Percentiles rank a stretch among this genome's conserved stretches.
Conservation (phyloP, 2,329 filamentous ascomycete genomes). For the Camptophora hylomeconis region DNA sequence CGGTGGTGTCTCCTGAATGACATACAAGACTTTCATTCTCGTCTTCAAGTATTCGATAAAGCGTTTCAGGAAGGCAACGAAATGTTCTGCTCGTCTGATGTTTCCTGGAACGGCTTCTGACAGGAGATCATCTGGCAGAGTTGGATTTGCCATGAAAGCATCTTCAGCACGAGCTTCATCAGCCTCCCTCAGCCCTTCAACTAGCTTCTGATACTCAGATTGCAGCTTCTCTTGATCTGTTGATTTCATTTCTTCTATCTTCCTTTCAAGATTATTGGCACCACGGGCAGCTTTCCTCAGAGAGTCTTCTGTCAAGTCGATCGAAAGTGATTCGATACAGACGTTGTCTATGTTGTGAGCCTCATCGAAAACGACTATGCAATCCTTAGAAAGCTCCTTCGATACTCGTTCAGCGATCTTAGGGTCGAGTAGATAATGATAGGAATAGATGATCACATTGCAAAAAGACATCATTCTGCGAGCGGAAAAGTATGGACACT, state of each 20-base stretch:
- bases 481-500: conserved; percentile 94
- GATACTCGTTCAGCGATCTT: conserved; percentile 96
- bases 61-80: conserved; percentile 83
- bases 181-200: conserved; percentile 76
- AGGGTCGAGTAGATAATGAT: conserved; percentile 93
- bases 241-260: conserved; percentile 88
- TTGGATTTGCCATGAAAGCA: conserved; percentile 93
- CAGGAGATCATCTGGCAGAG: conserved; percentile 80
- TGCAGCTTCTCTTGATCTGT: conserved; percentile 90
- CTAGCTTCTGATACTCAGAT: conserved; percentile 87
- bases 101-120: conserved; percentile 96
- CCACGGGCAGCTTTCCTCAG: conserved; percentile 80
- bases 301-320: conserved; percentile 92
- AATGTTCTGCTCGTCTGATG: conserved; percentile 89
- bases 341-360: conserved; percentile 99
- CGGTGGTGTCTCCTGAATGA: conserved; percentile 90
- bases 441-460: conserved; percentile 99
- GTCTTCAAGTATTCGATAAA: conserved; percentile 98
- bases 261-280: conserved; percentile 78
- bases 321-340: conserved; percentile 93
- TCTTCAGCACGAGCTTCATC: conserved; percentile 87
- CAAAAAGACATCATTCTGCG: conserved; percentile 98
- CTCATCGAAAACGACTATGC: conserved; percentile 96
- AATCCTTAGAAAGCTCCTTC: conserved; percentile 91
- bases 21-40: conserved; percentile 93